Percentiles rank a stretch among this genome's conserved stretches.
Evolutionary conservation across 202 grass and related monocot species (phyloP).

Genomic region (Brachypodium distachyon): DNA sequence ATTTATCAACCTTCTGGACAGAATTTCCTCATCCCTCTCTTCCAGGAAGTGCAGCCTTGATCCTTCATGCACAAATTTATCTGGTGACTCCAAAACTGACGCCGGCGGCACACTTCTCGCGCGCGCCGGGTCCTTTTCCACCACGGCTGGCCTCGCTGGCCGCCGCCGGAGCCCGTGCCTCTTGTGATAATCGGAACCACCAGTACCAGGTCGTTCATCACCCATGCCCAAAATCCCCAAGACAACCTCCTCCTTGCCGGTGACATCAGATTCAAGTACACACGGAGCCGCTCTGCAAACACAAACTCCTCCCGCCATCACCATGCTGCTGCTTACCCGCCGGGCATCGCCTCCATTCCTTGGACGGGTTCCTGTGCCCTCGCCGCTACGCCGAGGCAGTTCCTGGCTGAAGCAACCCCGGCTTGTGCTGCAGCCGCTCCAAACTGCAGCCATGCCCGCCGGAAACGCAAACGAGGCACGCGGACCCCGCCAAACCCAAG

Average conservation of each 20-base stretch:
- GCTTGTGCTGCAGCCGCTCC: constrained; percentile 46
- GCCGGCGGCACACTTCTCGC: not conserved
- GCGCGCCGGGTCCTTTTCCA: not conserved
- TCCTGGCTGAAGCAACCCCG: constrained; percentile 10
- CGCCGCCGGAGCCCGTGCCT: constrained; percentile 7
- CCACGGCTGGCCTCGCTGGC: constrained; percentile 5
- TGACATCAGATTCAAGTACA: constrained; percentile 31
- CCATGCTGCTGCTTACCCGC: not conserved
- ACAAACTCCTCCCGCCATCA: not conserved
- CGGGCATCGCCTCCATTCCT: not conserved
- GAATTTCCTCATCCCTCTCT: constrained; percentile 62
- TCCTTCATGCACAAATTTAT: not conserved
- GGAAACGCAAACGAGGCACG: not conserved
- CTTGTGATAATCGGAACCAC: constrained; percentile 2
- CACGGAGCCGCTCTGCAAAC: constrained; percentile 32
- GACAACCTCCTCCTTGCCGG: constrained; percentile 24
- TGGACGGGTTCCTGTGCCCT: not conserved
- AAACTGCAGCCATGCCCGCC: constrained; percentile 39
- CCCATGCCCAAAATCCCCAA: constrained; percentile 8
- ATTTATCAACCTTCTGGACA: constrained; percentile 62
- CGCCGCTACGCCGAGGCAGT: not conserved
- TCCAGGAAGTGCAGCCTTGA: constrained; percentile 75
- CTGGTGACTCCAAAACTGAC: not conserved
- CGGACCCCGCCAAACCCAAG: not conserved
- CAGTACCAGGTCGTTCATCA: not conserved